A percentile compares a stretch with the other conserved stretches of the same genome.
phyloP scores from a whole-genome alignment of 1,284 basidiomycete species.

The Ustilago esculenta region DNA sequence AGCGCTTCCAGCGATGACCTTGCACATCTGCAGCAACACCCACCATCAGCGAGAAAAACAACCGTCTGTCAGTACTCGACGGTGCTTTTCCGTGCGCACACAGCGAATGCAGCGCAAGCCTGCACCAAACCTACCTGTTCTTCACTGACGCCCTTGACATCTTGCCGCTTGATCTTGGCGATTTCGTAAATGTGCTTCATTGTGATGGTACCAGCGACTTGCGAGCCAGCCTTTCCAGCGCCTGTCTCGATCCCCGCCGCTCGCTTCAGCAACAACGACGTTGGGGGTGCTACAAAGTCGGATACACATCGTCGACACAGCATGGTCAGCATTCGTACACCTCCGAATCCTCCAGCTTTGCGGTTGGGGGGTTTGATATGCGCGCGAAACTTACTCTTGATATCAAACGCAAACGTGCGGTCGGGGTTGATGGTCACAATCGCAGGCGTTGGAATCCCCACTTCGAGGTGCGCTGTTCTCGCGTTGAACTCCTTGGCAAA shows the following conservation, averaged over 20 bases:
- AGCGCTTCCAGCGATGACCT: constrained; percentile 54
- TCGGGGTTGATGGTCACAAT: constrained; percentile 92
- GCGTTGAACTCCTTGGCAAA: constrained; percentile 80
- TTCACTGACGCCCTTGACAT: constrained; percentile 68
- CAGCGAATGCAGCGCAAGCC: no score
- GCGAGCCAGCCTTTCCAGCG: constrained; percentile 72
- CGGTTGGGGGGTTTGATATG: no score
- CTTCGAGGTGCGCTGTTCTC: constrained; percentile 86
- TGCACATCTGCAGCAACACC: constrained; percentile 49
- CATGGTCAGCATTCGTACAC: neutral
- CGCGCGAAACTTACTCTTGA: constrained; percentile 48
- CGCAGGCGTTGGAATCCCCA: constrained; percentile 88
- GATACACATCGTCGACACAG: no score
- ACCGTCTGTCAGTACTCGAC: neutral
- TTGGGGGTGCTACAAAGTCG: constrained; percentile 84
- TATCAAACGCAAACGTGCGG: constrained; percentile 86
- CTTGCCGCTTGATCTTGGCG: constrained; percentile 92
- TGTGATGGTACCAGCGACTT: constrained; percentile 83
- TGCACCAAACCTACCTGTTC: constrained; percentile 54
- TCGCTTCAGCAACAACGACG: constrained; percentile 88
- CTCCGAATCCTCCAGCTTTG: neutral
- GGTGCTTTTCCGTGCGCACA: no score
- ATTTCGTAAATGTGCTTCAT: constrained; percentile 99
- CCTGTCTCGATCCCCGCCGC: constrained; percentile 91
- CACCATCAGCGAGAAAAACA: no score